These are phyloP conservation scores for Annulohypoxylon maeteangense DNA, from an alignment of 495 filamentous ascomycete species.

Conservation along the genomic window DNA sequence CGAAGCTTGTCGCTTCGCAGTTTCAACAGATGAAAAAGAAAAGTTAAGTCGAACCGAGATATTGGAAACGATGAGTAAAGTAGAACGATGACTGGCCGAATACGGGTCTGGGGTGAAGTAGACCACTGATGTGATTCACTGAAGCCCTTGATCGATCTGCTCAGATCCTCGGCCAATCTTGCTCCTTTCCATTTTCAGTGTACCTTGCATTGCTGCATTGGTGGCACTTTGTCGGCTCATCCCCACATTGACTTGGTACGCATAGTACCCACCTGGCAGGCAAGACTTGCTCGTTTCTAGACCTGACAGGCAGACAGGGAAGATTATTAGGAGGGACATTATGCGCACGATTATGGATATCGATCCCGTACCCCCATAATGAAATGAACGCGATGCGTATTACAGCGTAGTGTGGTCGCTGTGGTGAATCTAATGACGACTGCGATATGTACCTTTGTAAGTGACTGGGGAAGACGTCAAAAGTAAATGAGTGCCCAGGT, in stretches of 20 bases:
- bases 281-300: conserved; percentile 24
- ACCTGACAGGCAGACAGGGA: conserved; percentile 6
- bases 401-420: no score
- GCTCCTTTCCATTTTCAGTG: conserved; percentile 21
- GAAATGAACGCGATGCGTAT: neutral
- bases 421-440: neutral
- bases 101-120: neutral
- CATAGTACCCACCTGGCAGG: neutral
- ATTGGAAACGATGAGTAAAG: neutral
- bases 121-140: conserved; percentile 21
- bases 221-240: conserved; percentile 35
- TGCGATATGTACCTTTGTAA: neutral
- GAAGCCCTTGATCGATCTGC: conserved; percentile 29
- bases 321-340: conserved; percentile 25
- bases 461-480: neutral
- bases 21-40: conserved; percentile 13
- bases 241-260: conserved; percentile 21
- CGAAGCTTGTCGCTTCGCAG: conserved; percentile 2
- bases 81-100: neutral
- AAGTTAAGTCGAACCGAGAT: conserved; percentile 5
- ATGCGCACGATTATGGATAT: conserved; percentile 10
- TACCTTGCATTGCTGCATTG: conserved; percentile 43
- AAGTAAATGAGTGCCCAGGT: conserved; percentile 2
- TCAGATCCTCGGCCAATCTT: conserved; percentile 32
- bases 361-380: neutral